Base-by-base conservation (phyloP, 2,329 filamentous ascomycete species). In the Talaromyces pinophilus region DNA sequence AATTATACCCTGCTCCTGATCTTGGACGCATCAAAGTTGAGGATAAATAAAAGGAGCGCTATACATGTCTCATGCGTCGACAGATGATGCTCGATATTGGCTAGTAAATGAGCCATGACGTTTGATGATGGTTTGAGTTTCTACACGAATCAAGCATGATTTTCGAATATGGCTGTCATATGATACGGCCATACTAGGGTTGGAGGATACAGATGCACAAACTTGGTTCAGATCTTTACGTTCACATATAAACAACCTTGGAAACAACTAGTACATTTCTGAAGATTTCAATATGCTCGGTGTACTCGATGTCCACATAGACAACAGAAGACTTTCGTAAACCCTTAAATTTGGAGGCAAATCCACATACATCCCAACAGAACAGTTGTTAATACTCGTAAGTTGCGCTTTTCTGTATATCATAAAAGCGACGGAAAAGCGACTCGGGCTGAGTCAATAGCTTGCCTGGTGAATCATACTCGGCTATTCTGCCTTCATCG, bases 401-500 rank as follows among this genome's bases (percentile, higher is more conserved):
- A 2, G 30, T 33, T n/a, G 50, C 1, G 7, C 10, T 17, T 1
- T 10, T 57, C 13, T 59, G 57, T 11, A 25, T 44, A 0, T 63
- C 35, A 60, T 40, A 64, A n/a, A 60, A 8, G 35, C 55, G 42
- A 5, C 57, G 30, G n/a, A 80, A 80, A 54, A 75, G 71, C 25
- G 78, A 79, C 8, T 70, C 71, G 6, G 54, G 0, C 0, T 67
- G 65, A 44, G 42, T 59, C 11, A 81, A 84, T 22, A 78, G 68
- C 8, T 66, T 67, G 65, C 73, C 73, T 0, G 79, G 78, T 44
- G 74, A 73, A n/a, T 76, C 77, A 25, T 67, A 74, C 64, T 78
- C 77, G 22, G 78, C 69, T 48, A 80, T 64, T 22, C 70, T 70
- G 33, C 78, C 77, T 5, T 70, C 70, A 19, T 79, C 77, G 11